Percentiles rank a stretch among this genome's conserved stretches.
Evolutionary conservation across 2,329 filamentous ascomycete genomes (phyloP).

Genomic region (Cyanodermella asteris): DNA sequence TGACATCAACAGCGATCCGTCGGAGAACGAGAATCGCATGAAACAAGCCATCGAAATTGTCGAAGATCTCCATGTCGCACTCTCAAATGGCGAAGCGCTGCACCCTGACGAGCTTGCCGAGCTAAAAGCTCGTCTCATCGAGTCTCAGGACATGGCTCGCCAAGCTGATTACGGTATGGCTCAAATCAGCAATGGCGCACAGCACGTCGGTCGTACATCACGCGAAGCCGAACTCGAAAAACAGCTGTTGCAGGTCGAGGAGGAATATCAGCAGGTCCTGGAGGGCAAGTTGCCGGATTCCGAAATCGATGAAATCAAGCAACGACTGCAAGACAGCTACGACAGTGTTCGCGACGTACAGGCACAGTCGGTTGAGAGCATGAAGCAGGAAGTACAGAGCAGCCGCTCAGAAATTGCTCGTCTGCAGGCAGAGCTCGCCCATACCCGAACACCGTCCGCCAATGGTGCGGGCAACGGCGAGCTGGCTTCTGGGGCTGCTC

Average conservation of each 20-base stretch:
- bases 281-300: conserved; percentile 54
- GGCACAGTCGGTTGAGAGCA: conserved; percentile 49
- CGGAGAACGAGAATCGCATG: conserved; percentile 73
- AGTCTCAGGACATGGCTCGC: conserved; percentile 78
- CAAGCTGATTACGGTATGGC: conserved; percentile 68
- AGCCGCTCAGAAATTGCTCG: conserved; percentile 66
- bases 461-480: conserved; percentile 34
- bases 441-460: conserved; percentile 41
- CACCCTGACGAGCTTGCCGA: conserved; percentile 61
- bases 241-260: conserved; percentile 50
- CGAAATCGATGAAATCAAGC: conserved; percentile 70
- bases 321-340: conserved; percentile 55
- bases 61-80: conserved; percentile 56
- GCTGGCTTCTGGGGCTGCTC: conserved; percentile 68
- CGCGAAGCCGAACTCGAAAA: conserved; percentile 55
- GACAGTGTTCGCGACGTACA: conserved; percentile 52
- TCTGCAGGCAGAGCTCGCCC: conserved; percentile 59
- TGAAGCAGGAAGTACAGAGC: conserved; percentile 52
- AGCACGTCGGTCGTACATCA: conserved; percentile 34
- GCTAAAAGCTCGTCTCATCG: conserved; percentile 56
- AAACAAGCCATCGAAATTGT: conserved; percentile 66
- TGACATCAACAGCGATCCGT: conserved; percentile 76
- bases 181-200: conserved; percentile 40
- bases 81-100: conserved; percentile 54
- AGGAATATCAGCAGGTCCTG: conserved; percentile 66